A percentile compares a stretch with the other conserved stretches of the same genome.
Conservation (phyloP, 805 yeast genomes). For the Candida nitratophila region DNA sequence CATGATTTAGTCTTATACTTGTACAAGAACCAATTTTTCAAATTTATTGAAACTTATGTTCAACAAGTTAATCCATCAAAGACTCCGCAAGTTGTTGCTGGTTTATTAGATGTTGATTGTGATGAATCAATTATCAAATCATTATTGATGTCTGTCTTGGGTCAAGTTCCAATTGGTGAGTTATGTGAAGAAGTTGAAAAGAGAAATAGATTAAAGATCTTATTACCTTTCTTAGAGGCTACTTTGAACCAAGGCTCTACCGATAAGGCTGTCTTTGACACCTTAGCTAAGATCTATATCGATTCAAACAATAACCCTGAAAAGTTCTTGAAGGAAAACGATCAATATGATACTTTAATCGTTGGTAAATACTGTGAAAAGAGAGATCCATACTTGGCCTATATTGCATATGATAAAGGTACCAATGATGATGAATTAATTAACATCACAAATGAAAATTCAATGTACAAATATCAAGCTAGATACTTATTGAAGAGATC, state of each 20-base stretch:
- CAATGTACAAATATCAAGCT: slow-evolving; percentile 99
- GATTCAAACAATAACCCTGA: slow-evolving; percentile 98
- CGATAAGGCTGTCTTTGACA: slow-evolving; percentile 88
- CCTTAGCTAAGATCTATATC: slow-evolving; percentile 94
- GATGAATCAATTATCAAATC: slow-evolving; percentile 83
- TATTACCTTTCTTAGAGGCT: slow-evolving; percentile 89
- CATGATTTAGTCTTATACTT: slow-evolving; percentile 91
- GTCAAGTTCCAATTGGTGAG: slow-evolving; percentile 88
- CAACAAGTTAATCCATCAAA: slow-evolving; percentile 95
- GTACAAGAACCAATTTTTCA: slow-evolving; percentile 92
- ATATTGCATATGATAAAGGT: slow-evolving; percentile 96
- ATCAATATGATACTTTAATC: slow-evolving; percentile 82
- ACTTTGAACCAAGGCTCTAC: slow-evolving; percentile 73
- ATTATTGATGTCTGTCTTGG: slow-evolving; percentile 76
- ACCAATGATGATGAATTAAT: slow-evolving; percentile 83
- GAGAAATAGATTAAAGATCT: slow-evolving; percentile 86
- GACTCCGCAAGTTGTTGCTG: slow-evolving; percentile 96
- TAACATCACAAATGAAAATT: slow-evolving; percentile 89
- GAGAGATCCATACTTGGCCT: slow-evolving; percentile 97
- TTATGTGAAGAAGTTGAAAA: slow-evolving; percentile 93
- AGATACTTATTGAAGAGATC: slow-evolving; percentile 85
- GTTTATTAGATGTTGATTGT: slow-evolving; percentile 93
- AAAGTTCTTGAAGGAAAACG: slow-evolving; percentile 88
- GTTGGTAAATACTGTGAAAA: slow-evolving; percentile 98
- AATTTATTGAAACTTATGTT: slow-evolving; percentile 95